Evolutionary conservation across 2,329 filamentous ascomycete genomes (phyloP).

Genomic region (Scleromitrula shiraiana): DNA sequence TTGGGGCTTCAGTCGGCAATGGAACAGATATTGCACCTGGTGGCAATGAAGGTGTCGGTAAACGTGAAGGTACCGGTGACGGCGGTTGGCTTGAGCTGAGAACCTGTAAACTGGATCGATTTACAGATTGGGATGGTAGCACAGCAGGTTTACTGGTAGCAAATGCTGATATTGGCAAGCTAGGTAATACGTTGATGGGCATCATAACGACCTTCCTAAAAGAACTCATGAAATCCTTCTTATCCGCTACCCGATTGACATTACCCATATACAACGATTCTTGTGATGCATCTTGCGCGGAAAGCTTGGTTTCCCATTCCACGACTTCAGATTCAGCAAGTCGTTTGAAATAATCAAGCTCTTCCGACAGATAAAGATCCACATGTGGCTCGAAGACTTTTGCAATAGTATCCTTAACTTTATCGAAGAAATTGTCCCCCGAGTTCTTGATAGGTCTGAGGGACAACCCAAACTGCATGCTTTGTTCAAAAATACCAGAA

Average conservation of each 20-base stretch:
- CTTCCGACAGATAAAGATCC: conserved; percentile 88
- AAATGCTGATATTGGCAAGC: conserved; percentile 51
- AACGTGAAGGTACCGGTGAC: conserved; percentile 33
- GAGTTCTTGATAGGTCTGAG: conserved; percentile 60
- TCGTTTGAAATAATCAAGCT: conserved; percentile 75
- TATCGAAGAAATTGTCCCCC: conserved; percentile 51
- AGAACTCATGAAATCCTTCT: conserved; percentile 89
- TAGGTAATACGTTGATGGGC: conserved; percentile 84
- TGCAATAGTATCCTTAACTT: conserved; percentile 59
- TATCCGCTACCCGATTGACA: conserved; percentile 87
- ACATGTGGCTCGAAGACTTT: conserved; percentile 84
- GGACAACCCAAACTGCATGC: conserved; percentile 65
- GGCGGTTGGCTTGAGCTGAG: conserved; percentile 18
- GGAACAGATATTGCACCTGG: conserved; percentile 29
- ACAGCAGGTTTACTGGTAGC: conserved; percentile 33
- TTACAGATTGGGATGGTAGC: conserved; percentile 14
- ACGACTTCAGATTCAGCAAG: conserved; percentile 70
- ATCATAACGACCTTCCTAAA: conserved; percentile 99
- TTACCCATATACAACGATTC: conserved; percentile 97
- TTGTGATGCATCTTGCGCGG: conserved; percentile 79
- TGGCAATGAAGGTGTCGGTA: conserved; percentile 41
- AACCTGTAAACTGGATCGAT: conserved; percentile 25
- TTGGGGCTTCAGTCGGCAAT: conserved; percentile 61
- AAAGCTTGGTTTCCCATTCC: conserved; percentile 85
- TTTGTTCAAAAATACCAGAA: conserved; percentile 82